These are phyloP conservation scores for Trypanosomatidae sp. DNA, from an alignment of 208 protist genomes.

Conservation along the genomic window DNA sequence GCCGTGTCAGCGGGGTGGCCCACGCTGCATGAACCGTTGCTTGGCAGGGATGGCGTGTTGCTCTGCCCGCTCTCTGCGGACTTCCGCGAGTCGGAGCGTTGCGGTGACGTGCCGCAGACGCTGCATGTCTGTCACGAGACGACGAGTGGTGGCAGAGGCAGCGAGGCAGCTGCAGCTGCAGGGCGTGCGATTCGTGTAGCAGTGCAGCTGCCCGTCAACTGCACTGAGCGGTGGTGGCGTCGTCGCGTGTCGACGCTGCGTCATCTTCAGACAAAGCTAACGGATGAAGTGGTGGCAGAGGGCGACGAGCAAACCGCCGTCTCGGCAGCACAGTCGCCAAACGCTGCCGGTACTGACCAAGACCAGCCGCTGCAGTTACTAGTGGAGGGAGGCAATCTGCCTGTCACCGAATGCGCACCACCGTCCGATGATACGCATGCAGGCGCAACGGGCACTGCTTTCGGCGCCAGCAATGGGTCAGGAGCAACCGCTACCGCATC, in stretches of 20 bases:
- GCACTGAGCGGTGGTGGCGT: conserved; percentile 18
- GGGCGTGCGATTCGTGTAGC: conserved; percentile 18
- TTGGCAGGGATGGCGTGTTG: conserved; percentile 52
- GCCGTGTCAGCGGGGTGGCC: conserved; percentile 43
- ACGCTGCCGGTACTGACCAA: neutral
- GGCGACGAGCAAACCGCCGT: conserved; percentile 2
- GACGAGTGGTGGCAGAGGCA: neutral
- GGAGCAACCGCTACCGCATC: neutral
- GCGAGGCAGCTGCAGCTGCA: neutral
- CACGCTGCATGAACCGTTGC: conserved; percentile 47
- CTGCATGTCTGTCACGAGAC: no score
- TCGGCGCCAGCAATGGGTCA: neutral
- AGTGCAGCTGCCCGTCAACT: conserved; percentile 19
- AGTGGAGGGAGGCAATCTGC: neutral
- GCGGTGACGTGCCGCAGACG: neutral
- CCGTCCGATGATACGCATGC: neutral
- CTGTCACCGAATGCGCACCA: neutral
- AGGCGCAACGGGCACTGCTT: neutral
- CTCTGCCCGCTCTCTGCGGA: conserved; percentile 38
- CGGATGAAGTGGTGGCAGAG: conserved; percentile 11
- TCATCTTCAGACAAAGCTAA: conserved; percentile 1
- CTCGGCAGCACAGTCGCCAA: neutral
- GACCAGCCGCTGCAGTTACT: neutral
- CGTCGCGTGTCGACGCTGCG: conserved; percentile 13
- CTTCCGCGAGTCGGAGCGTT: conserved; percentile 23